Percentiles rank a stretch among this genome's conserved stretches.
These are phyloP conservation scores for Diplodia corticola DNA, from an alignment of 2,329 filamentous ascomycete species.

Conservation along the genomic window DNA sequence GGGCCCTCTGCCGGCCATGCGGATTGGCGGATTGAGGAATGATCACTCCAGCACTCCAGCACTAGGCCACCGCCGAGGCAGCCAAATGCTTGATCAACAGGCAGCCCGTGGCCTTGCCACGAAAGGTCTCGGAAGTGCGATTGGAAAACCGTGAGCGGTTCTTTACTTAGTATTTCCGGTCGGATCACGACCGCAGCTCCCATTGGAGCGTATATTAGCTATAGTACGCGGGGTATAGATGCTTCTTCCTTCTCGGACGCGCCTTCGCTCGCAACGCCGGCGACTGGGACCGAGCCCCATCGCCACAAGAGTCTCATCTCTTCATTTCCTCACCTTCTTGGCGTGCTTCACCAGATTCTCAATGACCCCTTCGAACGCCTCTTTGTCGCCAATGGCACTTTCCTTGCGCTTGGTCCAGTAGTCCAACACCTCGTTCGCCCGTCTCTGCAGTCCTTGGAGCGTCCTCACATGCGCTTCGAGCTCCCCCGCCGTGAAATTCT, in stretches of 20 bases:
- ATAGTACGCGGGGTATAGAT: constrained; percentile 20
- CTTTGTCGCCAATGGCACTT: constrained; percentile 84
- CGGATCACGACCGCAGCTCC: neutral
- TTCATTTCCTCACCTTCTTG: constrained; percentile 74
- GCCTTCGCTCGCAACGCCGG: constrained; percentile 1
- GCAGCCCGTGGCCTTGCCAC: constrained; percentile 11
- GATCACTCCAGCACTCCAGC: constrained; percentile 19
- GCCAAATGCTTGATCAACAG: constrained; percentile 9
- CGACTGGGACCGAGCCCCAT: neutral
- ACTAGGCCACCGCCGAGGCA: constrained; percentile 10
- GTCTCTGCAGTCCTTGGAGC: constrained; percentile 68
- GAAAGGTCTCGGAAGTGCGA: neutral
- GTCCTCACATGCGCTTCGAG: constrained; percentile 69
- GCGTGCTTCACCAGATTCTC: constrained; percentile 94
- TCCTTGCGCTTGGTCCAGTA: constrained; percentile 88
- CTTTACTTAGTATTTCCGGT: constrained; percentile 11
- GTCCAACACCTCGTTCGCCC: constrained; percentile 74
- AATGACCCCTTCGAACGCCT: constrained; percentile 94
- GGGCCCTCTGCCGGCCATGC: constrained; percentile 11
- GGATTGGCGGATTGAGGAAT: constrained; percentile 17
- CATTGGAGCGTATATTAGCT: constrained; percentile 18
- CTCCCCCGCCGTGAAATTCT: constrained; percentile 76
- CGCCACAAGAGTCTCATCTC: constrained; percentile 13
- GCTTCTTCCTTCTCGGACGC: constrained; percentile 3
- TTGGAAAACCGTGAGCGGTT: neutral